These are phyloP conservation scores for Penicillium sp. DNA, from an alignment of 2,329 filamentous ascomycete species.

Conservation along the genomic window DNA sequence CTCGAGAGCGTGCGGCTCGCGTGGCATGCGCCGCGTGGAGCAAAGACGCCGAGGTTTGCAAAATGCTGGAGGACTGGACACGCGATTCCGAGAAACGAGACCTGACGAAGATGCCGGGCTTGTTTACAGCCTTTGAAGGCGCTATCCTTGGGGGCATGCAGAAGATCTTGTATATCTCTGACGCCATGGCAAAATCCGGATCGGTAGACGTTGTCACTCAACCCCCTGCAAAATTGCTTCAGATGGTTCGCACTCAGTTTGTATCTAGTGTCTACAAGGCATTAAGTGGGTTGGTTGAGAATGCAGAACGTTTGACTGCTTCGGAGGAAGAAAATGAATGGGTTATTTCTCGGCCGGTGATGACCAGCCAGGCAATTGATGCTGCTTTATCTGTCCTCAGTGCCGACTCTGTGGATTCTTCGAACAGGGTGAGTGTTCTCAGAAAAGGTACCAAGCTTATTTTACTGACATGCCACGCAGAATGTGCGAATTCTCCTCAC, in stretches of 20 bases:
- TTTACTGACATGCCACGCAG: constrained; percentile 50
- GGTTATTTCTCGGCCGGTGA: constrained; percentile 51
- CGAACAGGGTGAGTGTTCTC: constrained; percentile 53
- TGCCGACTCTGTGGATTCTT: constrained; percentile 57
- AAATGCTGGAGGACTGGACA: constrained; percentile 91
- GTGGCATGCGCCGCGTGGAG: constrained; percentile 92
- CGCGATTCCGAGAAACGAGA: constrained; percentile 80
- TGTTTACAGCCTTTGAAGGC: constrained; percentile 84
- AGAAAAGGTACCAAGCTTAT: not conserved
- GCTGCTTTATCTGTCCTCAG: constrained; percentile 47
- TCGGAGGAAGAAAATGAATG: constrained; percentile 60
- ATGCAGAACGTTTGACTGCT: constrained; percentile 77
- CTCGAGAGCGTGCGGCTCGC: constrained; percentile 82
- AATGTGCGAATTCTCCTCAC: constrained; percentile 93
- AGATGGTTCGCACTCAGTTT: constrained; percentile 90
- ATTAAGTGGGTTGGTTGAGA: constrained; percentile 94
- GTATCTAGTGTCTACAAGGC: constrained; percentile 93
- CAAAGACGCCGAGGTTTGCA: constrained; percentile 89
- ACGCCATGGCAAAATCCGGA: constrained; percentile 76
- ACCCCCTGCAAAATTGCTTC: constrained; percentile 82
- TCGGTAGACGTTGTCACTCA: constrained; percentile 79
- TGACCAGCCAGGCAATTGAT: constrained; percentile 35
- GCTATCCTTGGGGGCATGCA: constrained; percentile 84
- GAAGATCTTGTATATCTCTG: constrained; percentile 90
- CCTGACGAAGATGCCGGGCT: constrained; percentile 85